A percentile compares a stretch with the other conserved stretches of the same genome.
Conservation (phyloP, 169 alveolate species). For the Plasmodium sp. region DNA sequence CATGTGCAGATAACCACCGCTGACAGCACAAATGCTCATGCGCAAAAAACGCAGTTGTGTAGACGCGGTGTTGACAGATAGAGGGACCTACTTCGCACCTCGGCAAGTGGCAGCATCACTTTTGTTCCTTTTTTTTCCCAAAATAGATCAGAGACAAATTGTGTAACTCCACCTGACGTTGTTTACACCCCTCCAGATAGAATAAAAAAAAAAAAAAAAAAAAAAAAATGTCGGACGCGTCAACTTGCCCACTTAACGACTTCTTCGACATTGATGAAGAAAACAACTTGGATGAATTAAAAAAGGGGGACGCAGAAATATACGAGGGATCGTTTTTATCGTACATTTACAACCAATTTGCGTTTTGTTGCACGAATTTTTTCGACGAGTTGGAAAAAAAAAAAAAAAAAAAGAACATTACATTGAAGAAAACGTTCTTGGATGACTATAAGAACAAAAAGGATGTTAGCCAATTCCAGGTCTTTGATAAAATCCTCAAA, state of each 20-base stretch:
- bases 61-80: neutral
- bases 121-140: conserved; percentile 2
- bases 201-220: conserved; percentile 6
- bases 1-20: neutral
- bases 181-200: neutral
- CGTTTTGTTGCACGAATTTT: conserved; percentile 39
- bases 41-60: neutral
- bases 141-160: neutral
- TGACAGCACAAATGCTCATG: neutral
- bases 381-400: conserved; percentile 38
- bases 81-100: neutral
- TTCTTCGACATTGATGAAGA: conserved; percentile 71
- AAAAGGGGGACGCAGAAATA: conserved; percentile 18
- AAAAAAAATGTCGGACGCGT: conserved; percentile 54
- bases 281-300: conserved; percentile 58
- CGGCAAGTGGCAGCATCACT: neutral
- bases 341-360: conserved; percentile 55
- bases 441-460: conserved; percentile 23
- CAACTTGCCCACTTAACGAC: conserved; percentile 69
- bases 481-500: conserved; percentile 63
- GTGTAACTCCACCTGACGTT: neutral
- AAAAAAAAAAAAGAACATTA: conserved; percentile 43
- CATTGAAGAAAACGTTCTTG: conserved; percentile 20
- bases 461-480: neutral
- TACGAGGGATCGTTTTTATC: conserved; percentile 38